Evolutionary conservation across 768 basidiomycete species (phyloP), one percentile per base, ranked within the genome.

Genomic region (Ephemerocybe angulata): DNA sequence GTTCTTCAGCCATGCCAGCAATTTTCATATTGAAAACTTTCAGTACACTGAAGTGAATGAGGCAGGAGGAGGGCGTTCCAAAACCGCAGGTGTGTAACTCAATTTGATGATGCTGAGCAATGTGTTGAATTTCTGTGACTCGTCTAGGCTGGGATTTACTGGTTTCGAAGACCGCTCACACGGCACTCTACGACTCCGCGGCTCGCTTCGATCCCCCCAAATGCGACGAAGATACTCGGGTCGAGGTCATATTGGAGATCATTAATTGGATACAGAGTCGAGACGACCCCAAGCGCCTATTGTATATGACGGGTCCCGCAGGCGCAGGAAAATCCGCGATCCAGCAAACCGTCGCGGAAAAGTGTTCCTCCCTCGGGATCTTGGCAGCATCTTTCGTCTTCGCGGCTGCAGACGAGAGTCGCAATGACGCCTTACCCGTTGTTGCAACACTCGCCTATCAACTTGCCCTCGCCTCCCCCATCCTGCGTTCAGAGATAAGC

Each of bases 311-410:
- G 4, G 52, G 52, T n/a, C 27, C 52, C 3, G 52, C 52, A 11
- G 52, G 52, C 7, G 25, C 52, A 19, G 52, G 52, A 22, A 53
- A 53, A 30, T 53, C 52, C 25, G 52, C 52, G 12, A 30, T 53
- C n/a, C 28, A 44, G 29, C 52, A 53, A 41, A 53, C 40, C 42
- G 46, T 53, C 10, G 40, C 52, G 11, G 52, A 53, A 44, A 10
- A 24, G 22, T 53, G 52, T n/a, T 3, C 25, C 3, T 11, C 11
- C 22, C 4, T 4, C 4, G 17, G 33, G 7, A 31, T 44, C 29
- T 42, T 44, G 10, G 41, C 42, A 1, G 52, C 52, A 1, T 3
- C 40, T 13, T 53, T 53, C 52, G 43, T 53, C 42, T 44, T 53
- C 52, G 43, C 52, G 4, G 24, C 41, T 12, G 10, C 41, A 42